phyloP scores from a whole-genome alignment of 805 yeast genomes.

The Lachancea waltii region DNA sequence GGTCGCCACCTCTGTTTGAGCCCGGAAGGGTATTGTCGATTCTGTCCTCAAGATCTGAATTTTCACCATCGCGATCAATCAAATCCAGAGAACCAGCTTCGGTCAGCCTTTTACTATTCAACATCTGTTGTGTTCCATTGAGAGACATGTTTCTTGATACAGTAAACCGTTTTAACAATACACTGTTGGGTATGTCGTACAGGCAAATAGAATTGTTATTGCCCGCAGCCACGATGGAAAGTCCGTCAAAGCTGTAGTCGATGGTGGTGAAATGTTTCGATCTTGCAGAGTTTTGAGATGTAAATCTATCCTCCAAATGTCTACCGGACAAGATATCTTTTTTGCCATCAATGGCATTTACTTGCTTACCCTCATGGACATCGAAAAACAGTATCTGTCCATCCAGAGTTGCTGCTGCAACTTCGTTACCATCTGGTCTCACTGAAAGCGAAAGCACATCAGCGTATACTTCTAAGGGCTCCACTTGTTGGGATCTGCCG shows the following conservation, averaged over 20 bases:
- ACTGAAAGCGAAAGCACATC: conserved; percentile 79
- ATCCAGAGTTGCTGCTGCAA: conserved; percentile 82
- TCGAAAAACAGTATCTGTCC: conserved; percentile 85
- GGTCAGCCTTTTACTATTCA: conserved; percentile 78
- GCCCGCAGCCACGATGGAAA: conserved; percentile 85
- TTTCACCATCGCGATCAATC: conserved; percentile 80
- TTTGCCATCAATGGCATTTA: conserved; percentile 77
- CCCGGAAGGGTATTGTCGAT: conserved; percentile 78
- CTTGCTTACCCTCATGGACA: conserved; percentile 71
- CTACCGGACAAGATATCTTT: conserved; percentile 86
- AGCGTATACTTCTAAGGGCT: conserved; percentile 78
- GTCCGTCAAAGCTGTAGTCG: conserved; percentile 84
- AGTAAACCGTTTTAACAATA: conserved; percentile 69
- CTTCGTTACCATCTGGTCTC: conserved; percentile 89
- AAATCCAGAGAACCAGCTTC: conserved; percentile 82
- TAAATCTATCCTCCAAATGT: conserved; percentile 72
- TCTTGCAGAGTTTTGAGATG: conserved; percentile 72
- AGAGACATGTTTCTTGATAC: conserved; percentile 86
- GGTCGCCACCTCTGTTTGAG: conserved; percentile 70
- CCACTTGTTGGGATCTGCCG: conserved; percentile 78
- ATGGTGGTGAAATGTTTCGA: conserved; percentile 79
- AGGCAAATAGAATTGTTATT: conserved; percentile 85
- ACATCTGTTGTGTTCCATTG: conserved; percentile 74
- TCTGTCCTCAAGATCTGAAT: conserved; percentile 78
- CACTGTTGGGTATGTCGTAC: conserved; percentile 86